Evolutionary conservation across 179 eudicot genomes (phyloP).

Genomic region (Heliamphora pulchella): DNA sequence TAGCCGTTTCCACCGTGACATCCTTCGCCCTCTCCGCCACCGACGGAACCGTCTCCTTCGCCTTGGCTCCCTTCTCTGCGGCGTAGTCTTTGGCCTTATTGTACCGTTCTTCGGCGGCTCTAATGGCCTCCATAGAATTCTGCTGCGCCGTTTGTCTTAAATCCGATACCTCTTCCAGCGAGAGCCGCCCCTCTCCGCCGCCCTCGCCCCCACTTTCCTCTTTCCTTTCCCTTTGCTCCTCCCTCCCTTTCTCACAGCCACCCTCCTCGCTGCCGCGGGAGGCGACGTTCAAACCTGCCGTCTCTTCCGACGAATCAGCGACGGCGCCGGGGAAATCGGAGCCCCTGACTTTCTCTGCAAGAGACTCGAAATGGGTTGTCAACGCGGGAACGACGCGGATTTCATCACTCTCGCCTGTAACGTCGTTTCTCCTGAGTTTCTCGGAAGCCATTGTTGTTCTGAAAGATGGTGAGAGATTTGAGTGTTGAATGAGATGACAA

Average conservation of each 20-base stretch:
- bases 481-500: too few species aligned
- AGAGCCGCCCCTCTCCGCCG: constrained; percentile 20
- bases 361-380: constrained; percentile 49
- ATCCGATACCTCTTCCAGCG: constrained; percentile 46
- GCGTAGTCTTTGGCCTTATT: constrained; percentile 25
- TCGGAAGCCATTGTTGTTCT: constrained; percentile 47
- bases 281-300: not conserved
- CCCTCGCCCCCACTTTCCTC: not conserved
- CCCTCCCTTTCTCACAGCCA: not conserved
- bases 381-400: constrained; percentile 42
- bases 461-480: not conserved
- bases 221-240: constrained; percentile 14
- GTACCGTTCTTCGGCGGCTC: constrained; percentile 43
- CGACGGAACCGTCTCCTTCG: constrained; percentile 24
- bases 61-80: constrained; percentile 25
- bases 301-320: not conserved
- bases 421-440: constrained; percentile 46
- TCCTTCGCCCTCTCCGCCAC: constrained; percentile 14
- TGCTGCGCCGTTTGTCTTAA: constrained; percentile 64
- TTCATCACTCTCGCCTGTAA: constrained; percentile 34
- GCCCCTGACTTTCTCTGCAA: constrained; percentile 30
- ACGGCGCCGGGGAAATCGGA: not conserved
- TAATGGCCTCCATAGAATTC: constrained; percentile 57
- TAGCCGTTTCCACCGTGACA: constrained; percentile 19
- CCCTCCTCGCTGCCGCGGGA: constrained; percentile 14